These are phyloP conservation scores for Colletotrichum higginsianum DNA, from an alignment of 2,329 filamentous ascomycete genomes.

Conservation along the genomic window DNA sequence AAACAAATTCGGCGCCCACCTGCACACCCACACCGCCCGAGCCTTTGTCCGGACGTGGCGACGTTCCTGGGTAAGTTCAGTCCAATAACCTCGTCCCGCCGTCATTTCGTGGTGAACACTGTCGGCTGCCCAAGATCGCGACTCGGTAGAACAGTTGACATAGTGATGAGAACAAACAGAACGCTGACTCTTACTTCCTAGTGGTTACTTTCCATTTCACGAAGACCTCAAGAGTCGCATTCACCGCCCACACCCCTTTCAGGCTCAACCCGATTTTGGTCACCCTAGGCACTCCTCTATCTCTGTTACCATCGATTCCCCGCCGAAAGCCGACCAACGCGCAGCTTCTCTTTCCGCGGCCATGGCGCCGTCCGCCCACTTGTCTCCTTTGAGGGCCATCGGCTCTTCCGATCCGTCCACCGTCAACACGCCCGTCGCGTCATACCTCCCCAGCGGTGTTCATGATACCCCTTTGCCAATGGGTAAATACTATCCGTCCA, in stretches of 20 bases:
- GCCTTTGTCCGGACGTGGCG: constrained; percentile 71
- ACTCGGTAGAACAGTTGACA: not conserved
- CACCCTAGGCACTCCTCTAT: constrained; percentile 56
- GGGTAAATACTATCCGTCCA: constrained; percentile 76
- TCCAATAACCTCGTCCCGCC: not conserved
- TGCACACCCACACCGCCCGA: constrained; percentile 60
- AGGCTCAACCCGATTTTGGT: constrained; percentile 58
- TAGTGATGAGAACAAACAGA: not conserved
- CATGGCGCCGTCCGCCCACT: constrained; percentile 41
- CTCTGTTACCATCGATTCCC: constrained; percentile 50
- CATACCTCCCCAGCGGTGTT: constrained; percentile 66
- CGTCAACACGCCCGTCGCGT: constrained; percentile 62
- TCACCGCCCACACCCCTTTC: constrained; percentile 67
- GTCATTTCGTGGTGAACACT: not conserved
- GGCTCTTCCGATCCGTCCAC: constrained; percentile 44
- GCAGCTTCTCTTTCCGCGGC: constrained; percentile 19
- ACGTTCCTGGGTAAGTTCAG: constrained; percentile 69
- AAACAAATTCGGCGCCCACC: constrained; percentile 55
- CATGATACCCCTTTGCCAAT: constrained; percentile 65
- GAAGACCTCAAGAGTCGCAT: constrained; percentile 66
- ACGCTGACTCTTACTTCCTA: constrained; percentile 46
- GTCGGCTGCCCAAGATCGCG: not conserved
- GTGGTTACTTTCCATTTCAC: constrained; percentile 74
- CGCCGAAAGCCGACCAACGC: constrained; percentile 26
- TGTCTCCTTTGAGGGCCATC: constrained; percentile 38